Evolutionary conservation across 164 flowering plant species (phyloP).

Genomic region (Annona cherimola): DNA sequence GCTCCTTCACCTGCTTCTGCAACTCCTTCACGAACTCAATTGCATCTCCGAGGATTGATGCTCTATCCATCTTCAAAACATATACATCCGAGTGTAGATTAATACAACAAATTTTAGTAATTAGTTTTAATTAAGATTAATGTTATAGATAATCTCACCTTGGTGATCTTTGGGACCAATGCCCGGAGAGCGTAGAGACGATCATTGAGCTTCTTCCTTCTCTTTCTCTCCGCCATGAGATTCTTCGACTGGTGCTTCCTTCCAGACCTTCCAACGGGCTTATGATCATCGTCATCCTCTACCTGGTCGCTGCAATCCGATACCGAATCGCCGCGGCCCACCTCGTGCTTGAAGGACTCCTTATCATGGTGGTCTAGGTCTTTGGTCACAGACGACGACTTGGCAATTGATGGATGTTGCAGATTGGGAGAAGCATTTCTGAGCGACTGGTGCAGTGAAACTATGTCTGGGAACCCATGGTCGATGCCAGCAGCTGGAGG

Average conservation of each 20-base stretch:
- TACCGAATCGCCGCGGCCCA: slow-evolving; percentile 39
- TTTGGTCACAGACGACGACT: slow-evolving; percentile 14
- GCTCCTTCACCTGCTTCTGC: slow-evolving; percentile 65
- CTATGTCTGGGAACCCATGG: slow-evolving; percentile 23
- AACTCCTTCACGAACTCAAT: slow-evolving; percentile 75
- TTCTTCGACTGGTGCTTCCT: slow-evolving; percentile 63
- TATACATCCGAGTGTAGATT: not conserved
- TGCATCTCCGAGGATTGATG: slow-evolving; percentile 84
- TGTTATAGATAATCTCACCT: slow-evolving; percentile 36
- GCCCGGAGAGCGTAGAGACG: slow-evolving; percentile 69
- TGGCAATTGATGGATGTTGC: slow-evolving; percentile 18
- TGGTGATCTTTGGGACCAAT: slow-evolving; percentile 82
- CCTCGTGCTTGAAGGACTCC: slow-evolving; percentile 39
- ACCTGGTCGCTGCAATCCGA: slow-evolving; percentile 75
- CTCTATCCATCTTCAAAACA: slow-evolving; percentile 64
- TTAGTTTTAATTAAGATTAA: not conserved
- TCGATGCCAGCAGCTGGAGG: slow-evolving; percentile 16
- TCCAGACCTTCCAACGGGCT: slow-evolving; percentile 40
- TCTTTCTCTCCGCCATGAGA: slow-evolving; percentile 82
- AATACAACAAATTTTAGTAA: too few relatives aligned
- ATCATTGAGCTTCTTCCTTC: slow-evolving; percentile 93
- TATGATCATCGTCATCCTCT: slow-evolving; percentile 69
- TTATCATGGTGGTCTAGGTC: slow-evolving; percentile 32
- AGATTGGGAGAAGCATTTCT: slow-evolving; percentile 3
- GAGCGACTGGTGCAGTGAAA: slow-evolving; percentile 25